A percentile compares a stretch with the other conserved stretches of the same genome.
These are phyloP conservation scores for Blastobotrys chiropterorum DNA, from an alignment of 805 yeast genomes.

Conservation along the genomic window DNA sequence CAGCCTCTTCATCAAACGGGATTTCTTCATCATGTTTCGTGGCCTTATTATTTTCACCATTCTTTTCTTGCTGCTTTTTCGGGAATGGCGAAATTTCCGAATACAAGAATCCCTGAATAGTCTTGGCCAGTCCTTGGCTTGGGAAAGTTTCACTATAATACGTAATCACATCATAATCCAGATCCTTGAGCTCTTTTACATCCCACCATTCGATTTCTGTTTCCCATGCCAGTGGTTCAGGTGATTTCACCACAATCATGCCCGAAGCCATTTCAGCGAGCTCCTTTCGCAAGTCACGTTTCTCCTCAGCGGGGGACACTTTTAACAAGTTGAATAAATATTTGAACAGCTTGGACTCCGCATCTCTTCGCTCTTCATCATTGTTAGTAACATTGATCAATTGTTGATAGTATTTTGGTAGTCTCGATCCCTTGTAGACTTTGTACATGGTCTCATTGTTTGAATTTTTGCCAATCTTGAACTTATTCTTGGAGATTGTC, in stretches of 20 bases:
- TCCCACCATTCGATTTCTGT: constrained; percentile 72
- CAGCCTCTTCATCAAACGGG: constrained; percentile 16
- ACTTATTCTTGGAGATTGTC: constrained; percentile 20
- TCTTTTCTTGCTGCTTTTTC: constrained; percentile 9
- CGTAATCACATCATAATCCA: constrained; percentile 43
- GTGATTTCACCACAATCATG: constrained; percentile 61
- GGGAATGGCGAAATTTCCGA: constrained; percentile 67
- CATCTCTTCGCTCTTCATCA: constrained; percentile 49
- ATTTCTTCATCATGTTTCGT: constrained; percentile 17
- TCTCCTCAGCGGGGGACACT: constrained; percentile 42
- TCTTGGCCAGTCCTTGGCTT: constrained; percentile 53
- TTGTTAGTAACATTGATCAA: constrained; percentile 56
- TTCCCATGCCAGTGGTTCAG: constrained; percentile 63
- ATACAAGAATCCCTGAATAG: constrained; percentile 54
- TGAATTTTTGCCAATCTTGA: constrained; percentile 19
- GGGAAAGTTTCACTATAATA: constrained; percentile 53
- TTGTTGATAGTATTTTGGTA: constrained; percentile 49
- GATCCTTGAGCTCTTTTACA: constrained; percentile 40
- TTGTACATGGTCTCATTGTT: constrained; percentile 32
- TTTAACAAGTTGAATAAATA: constrained; percentile 50
- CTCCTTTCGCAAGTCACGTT: constrained; percentile 35
- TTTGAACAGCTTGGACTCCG: constrained; percentile 56
- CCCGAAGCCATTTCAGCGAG: constrained; percentile 58
- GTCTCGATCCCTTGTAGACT: constrained; percentile 43
- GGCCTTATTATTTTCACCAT: constrained; percentile 3